Evolutionary conservation across 2,329 filamentous ascomycete species (phyloP).

Genomic region (Hymenoscyphus linearis): DNA sequence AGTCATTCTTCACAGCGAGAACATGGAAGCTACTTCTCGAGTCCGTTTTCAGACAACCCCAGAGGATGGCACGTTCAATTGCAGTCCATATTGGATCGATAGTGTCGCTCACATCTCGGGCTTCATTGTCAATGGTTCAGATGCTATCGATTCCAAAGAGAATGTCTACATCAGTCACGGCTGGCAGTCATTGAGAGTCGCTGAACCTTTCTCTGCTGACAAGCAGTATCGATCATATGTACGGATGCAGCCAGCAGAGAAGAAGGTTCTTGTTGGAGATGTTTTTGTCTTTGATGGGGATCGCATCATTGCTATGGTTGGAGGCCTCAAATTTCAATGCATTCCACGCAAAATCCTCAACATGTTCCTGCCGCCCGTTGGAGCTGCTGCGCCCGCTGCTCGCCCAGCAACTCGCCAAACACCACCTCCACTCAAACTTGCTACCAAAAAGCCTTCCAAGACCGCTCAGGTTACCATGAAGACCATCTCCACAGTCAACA

Average conservation of each 20-base stretch:
- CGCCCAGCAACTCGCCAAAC: constrained; percentile 29
- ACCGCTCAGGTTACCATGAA: constrained; percentile 37
- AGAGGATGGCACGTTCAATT: constrained; percentile 48
- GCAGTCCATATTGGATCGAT: constrained; percentile 54
- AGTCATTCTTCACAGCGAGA: constrained; percentile 48
- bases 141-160: constrained; percentile 49
- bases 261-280: constrained; percentile 48
- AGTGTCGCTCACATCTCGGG: constrained; percentile 54
- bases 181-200: constrained; percentile 49
- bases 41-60: constrained; percentile 43
- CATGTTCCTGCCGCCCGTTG: constrained; percentile 57
- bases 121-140: constrained; percentile 56
- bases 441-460: constrained; percentile 29
- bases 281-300: constrained; percentile 46
- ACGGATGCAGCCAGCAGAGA: constrained; percentile 47
- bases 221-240: constrained; percentile 53
- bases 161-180: constrained; percentile 56
- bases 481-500: constrained; percentile 45
- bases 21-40: constrained; percentile 40
- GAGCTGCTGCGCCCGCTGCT: constrained; percentile 37
- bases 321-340: constrained; percentile 28
- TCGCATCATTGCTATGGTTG: constrained; percentile 25
- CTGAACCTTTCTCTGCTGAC: constrained; percentile 39
- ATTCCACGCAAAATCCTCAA: constrained; percentile 43
- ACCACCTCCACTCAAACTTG: neutral